Evolutionary conservation across 768 basidiomycete species (phyloP).

Genomic region (Suillus hirtellus): DNA sequence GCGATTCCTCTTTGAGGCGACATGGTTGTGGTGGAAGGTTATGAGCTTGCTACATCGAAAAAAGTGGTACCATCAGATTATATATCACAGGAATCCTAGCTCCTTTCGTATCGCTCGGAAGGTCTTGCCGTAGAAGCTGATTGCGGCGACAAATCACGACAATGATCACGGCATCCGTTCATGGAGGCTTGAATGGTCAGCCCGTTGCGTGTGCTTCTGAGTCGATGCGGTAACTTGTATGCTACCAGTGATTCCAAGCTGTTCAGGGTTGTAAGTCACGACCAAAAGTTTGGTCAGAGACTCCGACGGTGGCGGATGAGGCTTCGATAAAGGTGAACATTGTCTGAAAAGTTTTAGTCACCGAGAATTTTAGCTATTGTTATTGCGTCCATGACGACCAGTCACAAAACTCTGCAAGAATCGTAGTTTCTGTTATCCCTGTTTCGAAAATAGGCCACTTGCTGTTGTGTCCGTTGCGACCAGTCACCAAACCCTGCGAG

Average conservation of each 20-base stretch:
- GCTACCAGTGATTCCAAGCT: neutral
- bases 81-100: neutral
- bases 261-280: neutral
- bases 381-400: no score
- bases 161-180: neutral
- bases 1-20: conserved; percentile 23
- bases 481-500: neutral
- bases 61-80: neutral
- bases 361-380: no score
- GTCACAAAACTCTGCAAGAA: no score
- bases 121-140: neutral
- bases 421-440: no score
- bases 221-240: neutral
- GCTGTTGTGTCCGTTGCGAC: neutral
- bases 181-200: neutral
- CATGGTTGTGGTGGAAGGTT: neutral
- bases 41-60: neutral
- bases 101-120: neutral
- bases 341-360: neutral
- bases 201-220: neutral
- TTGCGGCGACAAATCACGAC: neutral
- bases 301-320: neutral
- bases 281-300: neutral
- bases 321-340: neutral
- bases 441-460: no score